Evolutionary conservation across 768 basidiomycete genomes (phyloP).

Genomic region (Russula ochroleuca): DNA sequence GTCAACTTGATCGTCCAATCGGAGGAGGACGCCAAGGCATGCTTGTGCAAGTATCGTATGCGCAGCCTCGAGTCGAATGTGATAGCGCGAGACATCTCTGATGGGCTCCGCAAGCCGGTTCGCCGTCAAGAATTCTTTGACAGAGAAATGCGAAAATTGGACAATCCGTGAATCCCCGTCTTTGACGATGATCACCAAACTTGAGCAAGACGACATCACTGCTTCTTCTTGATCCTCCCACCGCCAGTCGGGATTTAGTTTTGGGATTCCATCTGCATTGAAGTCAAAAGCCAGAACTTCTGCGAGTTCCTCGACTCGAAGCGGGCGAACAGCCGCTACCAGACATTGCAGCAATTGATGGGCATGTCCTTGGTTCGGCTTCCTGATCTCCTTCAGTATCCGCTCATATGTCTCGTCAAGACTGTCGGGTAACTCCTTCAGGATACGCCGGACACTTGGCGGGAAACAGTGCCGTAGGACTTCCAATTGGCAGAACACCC

Average conservation of each 20-base stretch:
- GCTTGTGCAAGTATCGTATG: background rate
- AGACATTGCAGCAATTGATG: constrained; percentile 4
- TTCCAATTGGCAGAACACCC: background rate
- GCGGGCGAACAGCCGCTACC: background rate
- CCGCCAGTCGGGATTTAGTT: background rate
- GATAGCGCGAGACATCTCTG: background rate
- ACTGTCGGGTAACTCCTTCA: background rate
- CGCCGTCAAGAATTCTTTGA: background rate
- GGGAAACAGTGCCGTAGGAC: background rate
- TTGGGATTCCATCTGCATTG: background rate
- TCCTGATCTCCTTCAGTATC: background rate
- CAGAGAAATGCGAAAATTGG: constrained; percentile 4
- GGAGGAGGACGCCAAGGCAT: background rate
- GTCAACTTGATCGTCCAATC: background rate
- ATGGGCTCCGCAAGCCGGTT: background rate
- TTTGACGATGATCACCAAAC: background rate
- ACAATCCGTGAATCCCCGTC: background rate
- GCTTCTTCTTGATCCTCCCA: background rate
- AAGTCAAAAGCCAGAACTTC: background rate
- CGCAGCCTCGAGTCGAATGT: background rate
- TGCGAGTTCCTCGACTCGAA: background rate
- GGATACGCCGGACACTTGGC: background rate
- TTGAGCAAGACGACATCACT: background rate
- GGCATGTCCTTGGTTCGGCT: background rate
- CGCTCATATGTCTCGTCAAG: constrained; percentile 8